Evolutionary conservation across 2,329 filamentous ascomycete genomes (phyloP).

Genomic region (Epicoccum nigrum): DNA sequence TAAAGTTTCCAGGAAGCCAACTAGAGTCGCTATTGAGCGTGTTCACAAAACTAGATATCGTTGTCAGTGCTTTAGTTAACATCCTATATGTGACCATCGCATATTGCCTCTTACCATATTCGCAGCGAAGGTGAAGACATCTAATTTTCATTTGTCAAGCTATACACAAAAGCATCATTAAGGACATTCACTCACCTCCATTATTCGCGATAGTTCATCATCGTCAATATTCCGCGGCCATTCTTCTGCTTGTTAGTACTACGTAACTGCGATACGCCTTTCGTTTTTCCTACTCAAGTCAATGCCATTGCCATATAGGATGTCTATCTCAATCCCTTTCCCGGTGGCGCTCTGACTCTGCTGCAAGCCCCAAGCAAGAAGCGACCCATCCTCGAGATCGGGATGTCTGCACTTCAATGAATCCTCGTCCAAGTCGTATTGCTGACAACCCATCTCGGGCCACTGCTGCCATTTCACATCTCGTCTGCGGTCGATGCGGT

Average conservation of each 20-base stretch:
- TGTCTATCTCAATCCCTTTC: not conserved
- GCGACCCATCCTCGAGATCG: constrained; percentile 1
- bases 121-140: not conserved
- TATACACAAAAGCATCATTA: not conserved
- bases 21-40: not conserved
- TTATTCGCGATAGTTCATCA: not conserved
- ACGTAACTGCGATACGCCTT: not conserved
- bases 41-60: constrained; percentile 1
- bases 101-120: not conserved
- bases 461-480: constrained; percentile 4
- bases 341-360: not conserved
- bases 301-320: not conserved
- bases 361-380: not conserved
- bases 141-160: not conserved
- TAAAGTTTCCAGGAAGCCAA: constrained; percentile 3
- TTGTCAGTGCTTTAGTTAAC: not conserved
- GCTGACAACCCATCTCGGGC: not conserved
- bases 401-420: not conserved
- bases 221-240: not conserved
- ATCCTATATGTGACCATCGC: not conserved
- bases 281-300: not conserved
- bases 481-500: not conserved
- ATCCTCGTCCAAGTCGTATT: not conserved
- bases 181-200: not conserved
- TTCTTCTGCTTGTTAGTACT: not conserved